Percentiles rank a stretch among this genome's conserved stretches.
These are phyloP conservation scores for Malus hybrid DNA, from an alignment of 331 rosid genomes.

Conservation along the genomic window DNA sequence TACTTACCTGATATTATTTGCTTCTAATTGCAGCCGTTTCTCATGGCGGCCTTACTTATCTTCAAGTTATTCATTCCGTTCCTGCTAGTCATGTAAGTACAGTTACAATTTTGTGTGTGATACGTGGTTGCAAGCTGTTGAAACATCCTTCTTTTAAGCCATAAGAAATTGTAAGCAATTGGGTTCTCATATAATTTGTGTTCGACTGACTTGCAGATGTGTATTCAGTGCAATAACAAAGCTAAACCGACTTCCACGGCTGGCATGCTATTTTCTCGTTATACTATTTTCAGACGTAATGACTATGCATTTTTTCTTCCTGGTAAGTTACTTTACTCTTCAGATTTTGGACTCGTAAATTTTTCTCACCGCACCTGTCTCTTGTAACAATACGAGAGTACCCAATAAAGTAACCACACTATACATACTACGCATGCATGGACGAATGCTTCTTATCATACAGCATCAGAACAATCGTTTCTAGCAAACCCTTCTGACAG, in stretches of 20 bases:
- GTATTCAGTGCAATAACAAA: slow-evolving; percentile 85
- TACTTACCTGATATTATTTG: slow-evolving; percentile 22
- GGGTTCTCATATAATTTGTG: slow-evolving; percentile 13
- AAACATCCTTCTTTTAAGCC: neutral
- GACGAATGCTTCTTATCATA: neutral
- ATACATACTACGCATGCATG: neutral
- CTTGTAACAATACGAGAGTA: neutral
- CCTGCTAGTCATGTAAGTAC: slow-evolving; percentile 83
- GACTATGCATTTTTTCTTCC: slow-evolving; percentile 91
- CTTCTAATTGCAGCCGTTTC: slow-evolving; percentile 64
- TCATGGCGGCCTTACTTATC: slow-evolving; percentile 84
- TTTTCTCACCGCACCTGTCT: neutral
- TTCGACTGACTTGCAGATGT: slow-evolving; percentile 52
- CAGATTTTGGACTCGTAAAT: neutral
- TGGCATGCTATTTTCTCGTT: slow-evolving; percentile 90
- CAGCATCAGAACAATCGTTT: neutral
- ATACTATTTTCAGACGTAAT: slow-evolving; percentile 64
- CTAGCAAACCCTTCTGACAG: neutral
- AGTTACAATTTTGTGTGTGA: slow-evolving; percentile 1
- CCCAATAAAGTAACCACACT: neutral
- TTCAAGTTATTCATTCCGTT: slow-evolving; percentile 85
- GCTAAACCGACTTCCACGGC: slow-evolving; percentile 62
- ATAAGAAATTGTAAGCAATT: neutral
- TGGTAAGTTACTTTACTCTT: slow-evolving; percentile 44
- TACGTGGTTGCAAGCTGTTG: neutral